A percentile compares a stretch with the other conserved stretches of the same genome.
Conservation (phyloP, 129 eudicot species). For the Escallonia rubra region DNA sequence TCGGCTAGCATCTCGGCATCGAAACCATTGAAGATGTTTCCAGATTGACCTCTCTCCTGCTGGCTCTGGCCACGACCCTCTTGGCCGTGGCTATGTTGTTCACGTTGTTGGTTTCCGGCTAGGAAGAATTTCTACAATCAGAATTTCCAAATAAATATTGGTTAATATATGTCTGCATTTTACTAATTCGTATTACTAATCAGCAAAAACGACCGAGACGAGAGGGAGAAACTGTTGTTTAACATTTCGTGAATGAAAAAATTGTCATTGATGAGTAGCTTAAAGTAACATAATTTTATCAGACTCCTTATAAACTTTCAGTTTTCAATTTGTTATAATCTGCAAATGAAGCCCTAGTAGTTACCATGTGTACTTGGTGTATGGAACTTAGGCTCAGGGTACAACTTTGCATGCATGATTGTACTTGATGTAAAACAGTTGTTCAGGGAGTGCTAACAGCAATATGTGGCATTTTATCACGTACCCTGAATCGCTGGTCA, state of each 20-base stretch:
- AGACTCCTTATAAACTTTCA: too few species aligned
- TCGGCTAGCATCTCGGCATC: constrained; percentile 24
- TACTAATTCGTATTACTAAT: background rate
- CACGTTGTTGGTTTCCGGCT: constrained; percentile 35
- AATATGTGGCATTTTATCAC: background rate
- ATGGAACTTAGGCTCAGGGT: too few species aligned
- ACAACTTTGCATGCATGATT: too few species aligned
- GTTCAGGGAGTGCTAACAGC: too few species aligned
- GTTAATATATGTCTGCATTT: background rate
- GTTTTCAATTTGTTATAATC: background rate
- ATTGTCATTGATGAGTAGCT: too few species aligned
- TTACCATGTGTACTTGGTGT: background rate
- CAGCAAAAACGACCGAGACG: background rate
- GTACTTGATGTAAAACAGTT: too few species aligned
- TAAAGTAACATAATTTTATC: too few species aligned
- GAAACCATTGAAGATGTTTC: constrained; percentile 25
- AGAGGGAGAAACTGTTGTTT: background rate
- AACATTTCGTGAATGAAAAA: background rate
- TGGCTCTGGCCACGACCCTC: constrained; percentile 3
- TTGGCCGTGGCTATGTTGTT: background rate
- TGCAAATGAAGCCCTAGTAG: background rate
- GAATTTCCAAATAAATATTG: background rate
- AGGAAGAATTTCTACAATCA: constrained; percentile 34
- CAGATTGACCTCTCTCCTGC: constrained; percentile 1
- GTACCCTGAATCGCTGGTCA: constrained; percentile 25